phyloP scores from a whole-genome alignment of 208 protist genomes.

The Trypanosoma boissoni region DNA sequence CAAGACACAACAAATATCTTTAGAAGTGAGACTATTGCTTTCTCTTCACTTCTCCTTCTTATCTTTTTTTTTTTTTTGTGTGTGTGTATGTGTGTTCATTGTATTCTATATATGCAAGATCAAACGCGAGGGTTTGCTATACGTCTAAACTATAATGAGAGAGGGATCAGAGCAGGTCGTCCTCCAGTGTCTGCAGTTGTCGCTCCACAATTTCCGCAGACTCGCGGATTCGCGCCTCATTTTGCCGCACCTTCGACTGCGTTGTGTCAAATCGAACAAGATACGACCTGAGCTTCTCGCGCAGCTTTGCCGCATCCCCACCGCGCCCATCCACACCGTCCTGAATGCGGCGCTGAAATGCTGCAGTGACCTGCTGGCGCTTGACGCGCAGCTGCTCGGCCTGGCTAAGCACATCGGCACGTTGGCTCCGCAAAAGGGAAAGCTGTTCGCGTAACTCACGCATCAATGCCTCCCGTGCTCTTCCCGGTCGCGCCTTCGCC shows the following conservation, averaged over 20 bases:
- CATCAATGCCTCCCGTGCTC: constrained; percentile 15
- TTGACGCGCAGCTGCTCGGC: constrained; percentile 27
- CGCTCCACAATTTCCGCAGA: constrained; percentile 28
- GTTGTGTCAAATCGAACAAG: constrained; percentile 30
- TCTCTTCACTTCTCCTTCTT: not conserved
- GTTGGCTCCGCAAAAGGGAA: constrained; percentile 25
- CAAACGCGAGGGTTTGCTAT: not conserved
- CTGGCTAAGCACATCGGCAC: constrained; percentile 21
- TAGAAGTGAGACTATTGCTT: constrained; percentile 20
- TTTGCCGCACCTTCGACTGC: constrained; percentile 22
- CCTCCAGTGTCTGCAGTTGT: constrained; percentile 32
- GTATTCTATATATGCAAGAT: not conserved
- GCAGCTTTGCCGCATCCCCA: not conserved
- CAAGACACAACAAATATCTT: no score
- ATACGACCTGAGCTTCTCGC: constrained; percentile 19
- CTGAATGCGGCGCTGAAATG: constrained; percentile 8
- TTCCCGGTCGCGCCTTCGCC: not conserved
- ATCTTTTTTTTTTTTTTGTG: not conserved
- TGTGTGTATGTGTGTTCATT: not conserved
- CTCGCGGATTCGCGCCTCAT: constrained; percentile 18
- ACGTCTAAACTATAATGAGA: not conserved
- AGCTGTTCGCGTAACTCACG: constrained; percentile 22
- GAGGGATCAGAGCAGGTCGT: constrained; percentile 33
- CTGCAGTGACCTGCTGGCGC: constrained; percentile 18
- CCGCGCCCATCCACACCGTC: not conserved